Percentiles rank a stretch among this genome's conserved stretches.
phyloP scores from a whole-genome alignment of 1,139 yeast genomes.

The Blastobotrys persicus region DNA sequence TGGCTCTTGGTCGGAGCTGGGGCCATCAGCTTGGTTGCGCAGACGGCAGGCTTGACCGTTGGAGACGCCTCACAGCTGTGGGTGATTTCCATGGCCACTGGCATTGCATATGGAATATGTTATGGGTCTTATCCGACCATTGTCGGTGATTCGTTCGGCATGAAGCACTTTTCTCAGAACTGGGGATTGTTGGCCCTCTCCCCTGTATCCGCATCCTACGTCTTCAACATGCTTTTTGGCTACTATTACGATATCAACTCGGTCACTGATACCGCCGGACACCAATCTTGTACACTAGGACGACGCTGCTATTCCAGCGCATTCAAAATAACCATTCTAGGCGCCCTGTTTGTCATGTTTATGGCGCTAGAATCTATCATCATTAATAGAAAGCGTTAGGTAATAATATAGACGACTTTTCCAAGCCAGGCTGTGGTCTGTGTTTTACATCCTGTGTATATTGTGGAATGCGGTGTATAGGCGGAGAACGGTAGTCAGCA shows the following conservation, averaged over 20 bases:
- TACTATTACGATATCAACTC: slow-evolving; percentile 37
- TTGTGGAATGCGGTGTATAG: neutral
- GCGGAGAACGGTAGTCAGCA: neutral
- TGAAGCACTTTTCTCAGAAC: slow-evolving; percentile 67
- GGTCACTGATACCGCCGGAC: slow-evolving; percentile 23
- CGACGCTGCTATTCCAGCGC: slow-evolving; percentile 26
- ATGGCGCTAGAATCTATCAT: slow-evolving; percentile 16
- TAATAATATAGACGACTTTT: neutral
- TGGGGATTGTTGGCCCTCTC: slow-evolving; percentile 65
- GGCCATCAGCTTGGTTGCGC: slow-evolving; percentile 39
- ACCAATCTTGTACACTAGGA: slow-evolving; percentile 25
- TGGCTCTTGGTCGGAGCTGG: slow-evolving; percentile 63
- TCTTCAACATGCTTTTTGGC: slow-evolving; percentile 41
- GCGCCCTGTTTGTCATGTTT: slow-evolving; percentile 21
- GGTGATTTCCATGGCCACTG: slow-evolving; percentile 59
- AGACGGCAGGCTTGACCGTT: slow-evolving; percentile 35
- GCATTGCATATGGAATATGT: slow-evolving; percentile 75
- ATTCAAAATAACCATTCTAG: slow-evolving; percentile 26
- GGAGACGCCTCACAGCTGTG: slow-evolving; percentile 42
- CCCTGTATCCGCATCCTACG: slow-evolving; percentile 41
- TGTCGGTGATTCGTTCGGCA: slow-evolving; percentile 72
- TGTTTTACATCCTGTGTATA: neutral
- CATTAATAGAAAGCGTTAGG: slow-evolving; percentile 1
- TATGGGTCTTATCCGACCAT: slow-evolving; percentile 83
- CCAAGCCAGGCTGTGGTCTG: neutral